Evolutionary conservation across 352 stramenopile species (phyloP).

Genomic region (Thalassiosira oceanica): DNA sequence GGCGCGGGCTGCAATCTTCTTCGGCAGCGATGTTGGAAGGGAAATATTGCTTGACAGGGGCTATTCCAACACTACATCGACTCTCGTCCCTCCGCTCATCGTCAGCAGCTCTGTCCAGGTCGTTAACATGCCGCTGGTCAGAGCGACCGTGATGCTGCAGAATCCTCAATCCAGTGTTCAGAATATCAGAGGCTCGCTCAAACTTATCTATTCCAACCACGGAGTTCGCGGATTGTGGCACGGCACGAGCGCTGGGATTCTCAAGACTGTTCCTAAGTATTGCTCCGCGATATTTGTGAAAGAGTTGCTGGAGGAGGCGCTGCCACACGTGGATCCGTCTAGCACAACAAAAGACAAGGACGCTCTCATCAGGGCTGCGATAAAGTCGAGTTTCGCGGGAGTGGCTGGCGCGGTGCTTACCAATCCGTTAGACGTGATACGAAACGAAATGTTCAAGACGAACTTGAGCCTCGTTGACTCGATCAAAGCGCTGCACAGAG

Average conservation of each 20-base stretch:
- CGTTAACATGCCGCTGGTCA: conserved; percentile 85
- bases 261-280: conserved; percentile 89
- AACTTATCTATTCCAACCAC: conserved; percentile 74
- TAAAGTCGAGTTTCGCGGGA: conserved; percentile 77
- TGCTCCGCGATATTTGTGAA: conserved; percentile 84
- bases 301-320: conserved; percentile 69
- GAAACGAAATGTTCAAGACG: conserved; percentile 89
- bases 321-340: conserved; percentile 54
- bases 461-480: conserved; percentile 70
- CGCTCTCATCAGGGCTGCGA: conserved; percentile 63
- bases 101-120: conserved; percentile 82
- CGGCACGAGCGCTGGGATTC: conserved; percentile 81
- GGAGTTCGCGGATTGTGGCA: conserved; percentile 83
- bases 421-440: conserved; percentile 86
- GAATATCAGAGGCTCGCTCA: conserved; percentile 66
- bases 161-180: conserved; percentile 70
- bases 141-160: conserved; percentile 82
- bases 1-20: conserved; percentile 86
- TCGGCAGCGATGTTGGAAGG: conserved; percentile 80
- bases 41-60: conserved; percentile 55
- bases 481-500: conserved; percentile 48
- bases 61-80: conserved; percentile 35
- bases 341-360: conserved; percentile 63
- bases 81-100: conserved; percentile 62
- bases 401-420: conserved; percentile 83